Evolutionary conservation across 768 basidiomycete genomes (phyloP), one percentile per base, ranked within the genome.

Genomic region (Exsudoporus frostii): DNA sequence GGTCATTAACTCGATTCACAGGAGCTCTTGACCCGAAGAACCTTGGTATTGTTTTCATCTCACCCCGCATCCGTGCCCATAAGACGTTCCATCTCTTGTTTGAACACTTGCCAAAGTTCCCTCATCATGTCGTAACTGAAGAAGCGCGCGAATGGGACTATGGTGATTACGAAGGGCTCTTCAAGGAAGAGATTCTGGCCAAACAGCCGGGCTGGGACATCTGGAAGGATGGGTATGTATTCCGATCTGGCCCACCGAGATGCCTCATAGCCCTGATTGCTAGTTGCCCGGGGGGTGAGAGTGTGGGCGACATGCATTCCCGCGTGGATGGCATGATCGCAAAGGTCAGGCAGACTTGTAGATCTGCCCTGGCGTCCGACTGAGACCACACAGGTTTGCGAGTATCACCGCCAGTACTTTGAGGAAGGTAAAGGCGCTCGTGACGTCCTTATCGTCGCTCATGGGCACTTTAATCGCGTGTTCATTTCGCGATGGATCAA

Each of bases 231-330:
- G 92, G 90, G 86, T 86, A 66, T 33, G 76, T 70, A 10, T 43
- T 36, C 37, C 37, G 22, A 29, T 11, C 34, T 37, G 25, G 19
- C 34, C 13, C 20, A n/a, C 22, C n/a, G 33, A 34, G 42, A 34
- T 32, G 15, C n/a, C 19, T 32, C 46, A 36, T 24, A 25, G 40
- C 53, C 54, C 47, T 44, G 63, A 38, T 48, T 58, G 25, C 34
- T 47, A 92, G 90, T 2, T 96, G 93, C 61, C 92, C 92, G 13
- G 86, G 84, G 17, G 95, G 95, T 24, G 95, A 98, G 74, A 86
- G 84, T 29, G 83, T 80, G 5, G 76, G 85, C 60, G 81, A 92
- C 41, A 92, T 98, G 88, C 71, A 82, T 53, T 67, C 71, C 45
- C 82, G 95, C 24, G 89, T 93, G 11, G 95, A 98, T 62, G 62